Base-by-base conservation (phyloP, 2,329 filamentous ascomycete genomes). In the Juglanconis juglandina region DNA sequence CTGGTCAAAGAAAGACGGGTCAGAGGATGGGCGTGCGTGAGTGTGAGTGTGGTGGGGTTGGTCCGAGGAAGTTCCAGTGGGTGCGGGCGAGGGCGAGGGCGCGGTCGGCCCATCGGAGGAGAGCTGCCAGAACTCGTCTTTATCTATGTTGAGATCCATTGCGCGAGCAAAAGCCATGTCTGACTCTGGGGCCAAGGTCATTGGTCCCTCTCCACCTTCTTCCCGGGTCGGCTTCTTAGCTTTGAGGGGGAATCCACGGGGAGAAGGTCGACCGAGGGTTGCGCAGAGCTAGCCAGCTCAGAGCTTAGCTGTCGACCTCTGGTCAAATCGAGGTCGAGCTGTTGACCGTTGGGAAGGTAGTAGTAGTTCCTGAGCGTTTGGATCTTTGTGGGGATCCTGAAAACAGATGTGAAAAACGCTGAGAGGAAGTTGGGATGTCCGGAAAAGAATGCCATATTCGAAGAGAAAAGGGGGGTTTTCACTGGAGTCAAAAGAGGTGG, bases 81-180 rank as follows among this genome's bases (percentile, higher is more conserved):
- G 46, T 46, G 24, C 32, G 44, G 30, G 56, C 34, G 61, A 49
- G 33, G 46, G 46, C 24, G 46, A 32, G 17, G 46, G 24, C 46
- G 17, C 46, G 46, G 46, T 48, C 17, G 17, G 46, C 24, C 46
- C 46, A 32, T 48, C 46, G 17, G 49, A 61, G 30, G 58, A 55
- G 30, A 63, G 53, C 41, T 61, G 50, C 58, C 59, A 63, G 46
- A 63, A 63, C 34, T 61, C 58, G 32, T 63, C 61, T 49, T 63
- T 63, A 47, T 63, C 61, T 56, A 63, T 63, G 10, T 41, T 48
- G 47, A 51, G 61, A 37, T 63, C 54, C 58, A 63, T 63, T 8
- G 47, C 51, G 50, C 42, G 47, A 37, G 58, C 39, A 24, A 58
- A 58, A 42, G 55, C 44, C 55, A 54, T 56, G 34, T 61, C 47